These are phyloP conservation scores for Fraxinus americana DNA, from an alignment of 257 asterid species.

Conservation along the genomic window DNA sequence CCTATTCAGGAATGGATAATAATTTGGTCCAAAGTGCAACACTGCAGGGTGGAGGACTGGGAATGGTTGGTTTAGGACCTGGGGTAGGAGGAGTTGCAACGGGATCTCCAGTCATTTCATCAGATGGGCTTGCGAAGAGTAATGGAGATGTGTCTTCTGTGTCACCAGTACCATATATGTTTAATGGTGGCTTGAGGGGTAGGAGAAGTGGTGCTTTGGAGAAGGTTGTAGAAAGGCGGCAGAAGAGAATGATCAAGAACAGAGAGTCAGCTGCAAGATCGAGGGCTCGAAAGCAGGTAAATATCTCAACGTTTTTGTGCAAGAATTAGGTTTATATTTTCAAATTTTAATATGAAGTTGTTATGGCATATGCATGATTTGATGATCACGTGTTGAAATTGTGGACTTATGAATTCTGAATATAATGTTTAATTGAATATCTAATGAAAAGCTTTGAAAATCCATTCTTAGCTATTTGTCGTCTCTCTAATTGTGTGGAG, in stretches of 20 bases:
- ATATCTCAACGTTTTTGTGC: background rate
- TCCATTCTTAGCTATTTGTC: background rate
- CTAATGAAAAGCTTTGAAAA: background rate
- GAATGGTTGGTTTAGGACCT: slow-evolving; percentile 62
- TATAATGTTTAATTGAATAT: background rate
- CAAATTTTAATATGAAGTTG: background rate
- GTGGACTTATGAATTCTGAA: background rate
- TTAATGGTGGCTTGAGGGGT: slow-evolving; percentile 71
- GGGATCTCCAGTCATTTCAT: slow-evolving; percentile 66
- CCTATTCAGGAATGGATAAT: slow-evolving; percentile 46
- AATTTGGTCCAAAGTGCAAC: slow-evolving; percentile 46
- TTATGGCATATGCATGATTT: background rate
- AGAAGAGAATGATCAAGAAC: slow-evolving; percentile 93
- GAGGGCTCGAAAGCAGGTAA: slow-evolving; percentile 96
- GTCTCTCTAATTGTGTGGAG: background rate
- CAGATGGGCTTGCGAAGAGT: slow-evolving; percentile 71
- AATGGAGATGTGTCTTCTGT: slow-evolving; percentile 71
- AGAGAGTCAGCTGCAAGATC: slow-evolving; percentile 98
- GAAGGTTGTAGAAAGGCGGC: slow-evolving; percentile 94
- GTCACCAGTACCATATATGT: slow-evolving; percentile 73
- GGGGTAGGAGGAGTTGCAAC: slow-evolving; percentile 23
- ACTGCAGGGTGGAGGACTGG: slow-evolving; percentile 50
- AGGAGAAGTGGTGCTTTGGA: slow-evolving; percentile 71
- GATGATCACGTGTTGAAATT: background rate
- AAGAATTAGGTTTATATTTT: background rate